Evolutionary conservation across 495 filamentous ascomycete genomes (phyloP).

Genomic region (Talaromyces stipitatus): DNA sequence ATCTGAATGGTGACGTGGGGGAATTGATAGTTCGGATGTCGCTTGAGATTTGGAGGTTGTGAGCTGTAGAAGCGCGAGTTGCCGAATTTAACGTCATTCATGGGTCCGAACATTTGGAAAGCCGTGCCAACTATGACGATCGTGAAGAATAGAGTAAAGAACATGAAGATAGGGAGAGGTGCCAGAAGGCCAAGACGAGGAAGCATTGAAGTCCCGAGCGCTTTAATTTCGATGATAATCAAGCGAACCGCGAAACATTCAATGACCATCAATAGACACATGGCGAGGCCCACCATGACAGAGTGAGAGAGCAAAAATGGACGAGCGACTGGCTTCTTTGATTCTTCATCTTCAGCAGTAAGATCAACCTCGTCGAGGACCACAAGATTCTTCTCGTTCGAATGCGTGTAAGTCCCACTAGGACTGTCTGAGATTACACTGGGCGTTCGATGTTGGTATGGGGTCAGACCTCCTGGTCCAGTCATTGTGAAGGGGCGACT

Average conservation of each 20-base stretch:
- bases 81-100: conserved; percentile 7
- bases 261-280: conserved; percentile 6
- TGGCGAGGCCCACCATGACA: conserved; percentile 20
- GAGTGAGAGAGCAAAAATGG: conserved; percentile 13
- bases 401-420: neutral
- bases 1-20: conserved; percentile 54
- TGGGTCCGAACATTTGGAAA: conserved; percentile 13
- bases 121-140: conserved; percentile 12
- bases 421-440: neutral
- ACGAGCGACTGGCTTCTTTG: neutral
- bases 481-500: conserved; percentile 3
- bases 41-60: conserved; percentile 9
- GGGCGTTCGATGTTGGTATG: neutral
- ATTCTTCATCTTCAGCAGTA: conserved; percentile 5
- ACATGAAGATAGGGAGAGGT: conserved; percentile 22
- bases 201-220: conserved; percentile 16
- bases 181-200: conserved; percentile 21
- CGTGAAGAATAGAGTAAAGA: conserved; percentile 17
- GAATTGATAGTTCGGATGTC: conserved; percentile 3
- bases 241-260: conserved; percentile 7
- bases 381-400: neutral
- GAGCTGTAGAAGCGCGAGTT: conserved; percentile 14
- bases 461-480: neutral
- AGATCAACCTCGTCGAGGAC: conserved; percentile 5
- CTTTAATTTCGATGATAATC: conserved; percentile 17